A percentile compares a stretch with the other conserved stretches of the same genome.
These are phyloP conservation scores for Arthroderma sp. DNA, from an alignment of 2,329 filamentous ascomycete species.

Conservation along the genomic window DNA sequence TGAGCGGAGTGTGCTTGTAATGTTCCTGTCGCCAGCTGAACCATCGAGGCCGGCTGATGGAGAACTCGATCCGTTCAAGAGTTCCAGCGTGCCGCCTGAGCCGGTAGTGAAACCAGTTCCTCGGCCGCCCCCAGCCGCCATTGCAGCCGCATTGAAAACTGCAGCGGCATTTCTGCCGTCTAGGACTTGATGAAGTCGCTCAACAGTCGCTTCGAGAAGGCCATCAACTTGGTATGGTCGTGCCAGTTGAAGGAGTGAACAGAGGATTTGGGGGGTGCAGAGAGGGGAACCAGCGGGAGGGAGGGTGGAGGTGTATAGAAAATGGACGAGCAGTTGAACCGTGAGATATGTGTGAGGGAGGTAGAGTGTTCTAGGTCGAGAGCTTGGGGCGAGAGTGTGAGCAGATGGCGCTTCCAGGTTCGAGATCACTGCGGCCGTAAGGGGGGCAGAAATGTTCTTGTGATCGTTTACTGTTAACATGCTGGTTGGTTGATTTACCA, in stretches of 20 bases:
- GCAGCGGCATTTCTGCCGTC: constrained; percentile 91
- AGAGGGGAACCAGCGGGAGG: constrained; percentile 62
- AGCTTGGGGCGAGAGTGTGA: constrained; percentile 40
- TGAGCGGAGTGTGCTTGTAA: constrained; percentile 20
- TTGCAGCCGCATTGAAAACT: constrained; percentile 94
- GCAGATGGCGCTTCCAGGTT: constrained; percentile 42
- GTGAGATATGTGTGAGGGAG: constrained; percentile 86
- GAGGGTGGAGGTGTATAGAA: constrained; percentile 81
- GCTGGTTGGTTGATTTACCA: constrained; percentile 22
- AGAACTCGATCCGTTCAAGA: constrained; percentile 25
- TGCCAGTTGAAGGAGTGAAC: constrained; percentile 84
- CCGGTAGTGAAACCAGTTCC: constrained; percentile 58
- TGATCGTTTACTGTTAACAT: constrained; percentile 11
- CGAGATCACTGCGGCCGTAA: constrained; percentile 10
- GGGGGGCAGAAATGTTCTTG: background rate
- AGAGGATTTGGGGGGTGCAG: constrained; percentile 89
- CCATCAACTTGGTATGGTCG: constrained; percentile 89
- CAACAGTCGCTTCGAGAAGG: constrained; percentile 79
- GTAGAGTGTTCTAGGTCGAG: constrained; percentile 74
- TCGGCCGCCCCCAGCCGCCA: constrained; percentile 88
- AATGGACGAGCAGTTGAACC: constrained; percentile 79
- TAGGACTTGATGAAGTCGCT: constrained; percentile 74
- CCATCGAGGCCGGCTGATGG: constrained; percentile 10
- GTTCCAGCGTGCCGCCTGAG: constrained; percentile 32
- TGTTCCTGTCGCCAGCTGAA: constrained; percentile 8